Evolutionary conservation across 495 filamentous ascomycete species (phyloP).

Genomic region (Aspergillus ostianus): DNA sequence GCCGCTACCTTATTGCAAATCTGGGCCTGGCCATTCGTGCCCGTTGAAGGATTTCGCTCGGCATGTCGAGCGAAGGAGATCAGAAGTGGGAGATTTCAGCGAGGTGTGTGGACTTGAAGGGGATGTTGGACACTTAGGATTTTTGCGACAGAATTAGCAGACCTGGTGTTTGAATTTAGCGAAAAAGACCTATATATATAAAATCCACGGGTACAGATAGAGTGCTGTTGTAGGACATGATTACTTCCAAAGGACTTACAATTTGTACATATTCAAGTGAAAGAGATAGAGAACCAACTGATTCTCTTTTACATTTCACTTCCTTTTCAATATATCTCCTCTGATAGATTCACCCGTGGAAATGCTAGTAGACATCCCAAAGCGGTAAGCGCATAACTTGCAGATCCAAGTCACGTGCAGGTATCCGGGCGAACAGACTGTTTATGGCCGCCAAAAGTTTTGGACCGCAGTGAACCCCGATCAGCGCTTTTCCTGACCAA

Average conservation of each 20-base stretch:
- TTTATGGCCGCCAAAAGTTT: constrained; percentile 29
- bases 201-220: no score
- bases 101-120: constrained; percentile 32
- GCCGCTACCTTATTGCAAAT: constrained; percentile 47
- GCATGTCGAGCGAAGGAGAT: constrained; percentile 33
- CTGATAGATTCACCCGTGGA: no score
- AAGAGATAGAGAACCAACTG: no score
- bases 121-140: constrained; percentile 27
- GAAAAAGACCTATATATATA: no score
- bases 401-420: constrained; percentile 18
- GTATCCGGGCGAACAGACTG: constrained; percentile 24
- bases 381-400: constrained; percentile 1
- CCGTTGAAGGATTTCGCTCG: constrained; percentile 43
- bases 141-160: constrained; percentile 26
- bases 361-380: neutral
- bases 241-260: neutral
- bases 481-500: constrained; percentile 3
- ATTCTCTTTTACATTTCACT: no score
- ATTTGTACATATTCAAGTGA: neutral
- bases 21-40: constrained; percentile 55
- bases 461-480: neutral
- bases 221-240: neutral
- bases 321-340: no score
- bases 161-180: no score
- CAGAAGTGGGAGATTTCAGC: constrained; percentile 31